Evolutionary conservation across 2,329 filamentous ascomycete species (phyloP).

Genomic region (Corynespora cassiicola): DNA sequence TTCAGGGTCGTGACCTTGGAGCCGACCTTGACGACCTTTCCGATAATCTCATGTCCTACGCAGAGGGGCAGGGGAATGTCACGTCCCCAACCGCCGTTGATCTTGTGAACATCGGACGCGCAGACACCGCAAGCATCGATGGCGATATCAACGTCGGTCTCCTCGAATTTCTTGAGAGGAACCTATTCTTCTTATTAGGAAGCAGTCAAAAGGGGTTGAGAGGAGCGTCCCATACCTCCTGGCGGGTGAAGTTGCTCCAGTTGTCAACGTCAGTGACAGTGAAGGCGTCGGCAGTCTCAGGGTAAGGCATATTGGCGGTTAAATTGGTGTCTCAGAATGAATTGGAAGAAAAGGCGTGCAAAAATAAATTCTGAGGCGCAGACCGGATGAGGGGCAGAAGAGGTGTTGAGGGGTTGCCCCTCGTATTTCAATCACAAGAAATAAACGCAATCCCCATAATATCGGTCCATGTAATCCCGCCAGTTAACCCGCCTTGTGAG

Average conservation of each 20-base stretch:
- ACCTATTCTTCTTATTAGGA: constrained; percentile 58
- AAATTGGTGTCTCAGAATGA: constrained; percentile 9
- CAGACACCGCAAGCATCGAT: constrained; percentile 68
- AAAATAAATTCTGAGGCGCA: constrained; percentile 9
- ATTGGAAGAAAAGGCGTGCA: constrained; percentile 3
- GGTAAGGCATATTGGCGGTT: constrained; percentile 54
- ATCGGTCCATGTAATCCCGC: constrained; percentile 33
- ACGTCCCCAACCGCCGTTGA: constrained; percentile 67
- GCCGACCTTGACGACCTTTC: constrained; percentile 57
- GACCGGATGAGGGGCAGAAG: constrained; percentile 16
- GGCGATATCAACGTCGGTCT: constrained; percentile 87
- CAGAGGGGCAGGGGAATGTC: constrained; percentile 67
- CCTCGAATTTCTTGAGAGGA: constrained; percentile 83
- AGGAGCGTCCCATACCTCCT: constrained; percentile 51
- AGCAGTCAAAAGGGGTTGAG: neutral
- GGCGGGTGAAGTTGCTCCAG: constrained; percentile 64
- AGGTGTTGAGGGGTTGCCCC: constrained; percentile 29
- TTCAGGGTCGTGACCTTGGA: constrained; percentile 58
- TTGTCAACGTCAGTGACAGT: constrained; percentile 64
- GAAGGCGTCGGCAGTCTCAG: constrained; percentile 59
- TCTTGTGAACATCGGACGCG: constrained; percentile 57
- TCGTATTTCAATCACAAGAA: constrained; percentile 31
- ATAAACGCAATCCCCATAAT: constrained; percentile 23
- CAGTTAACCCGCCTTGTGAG: too few relatives aligned
- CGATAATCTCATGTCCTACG: constrained; percentile 69